Evolutionary conservation across 2,329 filamentous ascomycete genomes (phyloP).

Genomic region (Diaporthe eres): DNA sequence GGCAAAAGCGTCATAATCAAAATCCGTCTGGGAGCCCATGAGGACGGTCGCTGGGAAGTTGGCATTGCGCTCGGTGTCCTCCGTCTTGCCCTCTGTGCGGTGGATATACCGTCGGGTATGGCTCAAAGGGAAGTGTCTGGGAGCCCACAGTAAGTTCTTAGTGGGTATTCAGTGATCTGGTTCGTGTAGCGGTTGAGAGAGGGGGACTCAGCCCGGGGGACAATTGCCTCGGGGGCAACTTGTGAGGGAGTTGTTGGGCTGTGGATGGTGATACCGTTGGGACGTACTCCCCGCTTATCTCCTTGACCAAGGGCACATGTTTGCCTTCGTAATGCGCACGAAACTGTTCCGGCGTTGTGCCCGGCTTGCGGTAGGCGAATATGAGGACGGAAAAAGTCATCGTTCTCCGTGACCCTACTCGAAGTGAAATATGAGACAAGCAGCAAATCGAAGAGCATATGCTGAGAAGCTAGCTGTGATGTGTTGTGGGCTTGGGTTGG

Average conservation of each 20-base stretch:
- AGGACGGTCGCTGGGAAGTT: conserved; percentile 41
- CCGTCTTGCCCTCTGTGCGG: conserved; percentile 15
- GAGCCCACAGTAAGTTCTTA: neutral
- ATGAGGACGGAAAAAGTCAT: conserved; percentile 41
- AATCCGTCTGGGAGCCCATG: conserved; percentile 42
- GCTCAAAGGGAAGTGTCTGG: conserved; percentile 43
- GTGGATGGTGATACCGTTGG: neutral
- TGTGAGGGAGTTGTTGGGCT: neutral
- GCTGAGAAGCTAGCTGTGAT: neutral
- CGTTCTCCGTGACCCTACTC: neutral
- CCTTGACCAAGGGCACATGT: conserved; percentile 46
- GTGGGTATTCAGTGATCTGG: neutral
- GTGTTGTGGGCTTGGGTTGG: neutral
- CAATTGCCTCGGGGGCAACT: no score
- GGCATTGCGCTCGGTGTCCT: conserved; percentile 34
- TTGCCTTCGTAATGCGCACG: conserved; percentile 46
- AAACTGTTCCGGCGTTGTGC: conserved; percentile 45
- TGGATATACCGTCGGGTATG: conserved; percentile 45
- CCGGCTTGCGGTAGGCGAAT: conserved; percentile 43
- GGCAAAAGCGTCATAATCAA: conserved; percentile 45
- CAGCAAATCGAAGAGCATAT: neutral
- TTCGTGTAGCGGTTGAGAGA: neutral
- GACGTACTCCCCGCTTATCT: conserved; percentile 43
- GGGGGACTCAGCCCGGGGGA: no score
- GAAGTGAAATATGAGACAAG: neutral